Evolutionary conservation across 106 monocot species (phyloP), one percentile per base, ranked within the genome.

Genomic region (Vanilla planifolia): DNA sequence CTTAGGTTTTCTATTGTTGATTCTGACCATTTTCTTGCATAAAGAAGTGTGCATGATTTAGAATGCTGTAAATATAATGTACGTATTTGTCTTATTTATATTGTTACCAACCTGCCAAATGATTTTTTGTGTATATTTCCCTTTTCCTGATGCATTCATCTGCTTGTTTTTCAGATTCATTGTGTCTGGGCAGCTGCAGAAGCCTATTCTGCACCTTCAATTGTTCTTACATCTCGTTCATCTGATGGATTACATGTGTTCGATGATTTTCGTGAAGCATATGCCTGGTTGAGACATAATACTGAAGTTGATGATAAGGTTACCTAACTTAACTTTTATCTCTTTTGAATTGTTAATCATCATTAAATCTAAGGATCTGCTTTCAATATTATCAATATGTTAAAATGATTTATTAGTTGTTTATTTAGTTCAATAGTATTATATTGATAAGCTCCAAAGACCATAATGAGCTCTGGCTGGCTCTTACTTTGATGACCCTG

Each of bases 171-270:
- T 73, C 48, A 96, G 96, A 75, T 91, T 45, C 96, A 96, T 79
- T 91, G 86, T 80, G 96, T 96, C 26, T 96, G 96, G 96, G 96
- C 96, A 47, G 96, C 96, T 69, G 96, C 96, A 69, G 96, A 96
- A 72, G 96, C 96, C 47, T 96, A 96, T 69, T 96, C 96, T 41
- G 96, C 96, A 11, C 96, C 96, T 57, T 96, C 96, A 35, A 96
- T 96, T 64, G 96, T 96, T 62, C 64, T 96, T 30, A 96, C 96
- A 25, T 96, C 96, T 72, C 83, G 77, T 61, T 88, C 96, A 50
- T 80, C 68, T 47, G 96, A 96, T 67, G 96, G 96, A 11, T 47
- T 96, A 61, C 96, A 96, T 75, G 96, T 96, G 43, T 96, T 96
- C 75, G 96, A 96, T 79, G 96, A 96, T 77, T 96, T 96, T 33